phyloP scores from a whole-genome alignment of 805 yeast species.

The Wickerhamomyces bisporus region DNA sequence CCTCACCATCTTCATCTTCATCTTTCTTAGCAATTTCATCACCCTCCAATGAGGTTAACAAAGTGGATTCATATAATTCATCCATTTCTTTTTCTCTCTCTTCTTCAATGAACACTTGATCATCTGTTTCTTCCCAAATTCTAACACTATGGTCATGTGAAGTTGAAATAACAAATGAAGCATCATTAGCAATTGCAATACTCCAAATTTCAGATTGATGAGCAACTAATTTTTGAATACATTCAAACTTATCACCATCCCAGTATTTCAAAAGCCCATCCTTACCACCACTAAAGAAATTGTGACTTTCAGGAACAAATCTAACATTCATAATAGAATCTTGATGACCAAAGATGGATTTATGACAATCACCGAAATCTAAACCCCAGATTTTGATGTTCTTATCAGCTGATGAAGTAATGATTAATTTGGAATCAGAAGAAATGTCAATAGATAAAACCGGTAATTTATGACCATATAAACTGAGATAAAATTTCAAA shows the following conservation, averaged over 20 bases:
- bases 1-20: conserved; percentile 34
- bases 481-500: conserved; percentile 77
- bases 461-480: conserved; percentile 96
- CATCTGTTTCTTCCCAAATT: conserved; percentile 91
- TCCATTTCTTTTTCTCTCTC: conserved; percentile 95
- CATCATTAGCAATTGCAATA: conserved; percentile 68
- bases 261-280: conserved; percentile 90
- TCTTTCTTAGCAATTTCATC: conserved; percentile 33
- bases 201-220: conserved; percentile 96
- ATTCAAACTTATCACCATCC: conserved; percentile 98
- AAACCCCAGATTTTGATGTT: conserved; percentile 98
- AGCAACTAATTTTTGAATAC: conserved; percentile 78
- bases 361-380: conserved; percentile 98
- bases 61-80: conserved; percentile 78
- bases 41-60: conserved; percentile 67
- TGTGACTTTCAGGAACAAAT: conserved; percentile 80
- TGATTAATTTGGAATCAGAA: conserved; percentile 76
- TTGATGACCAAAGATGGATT: conserved; percentile 93
- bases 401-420: conserved; percentile 95
- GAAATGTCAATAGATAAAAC: conserved; percentile 92
- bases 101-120: conserved; percentile 94
- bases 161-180: conserved; percentile 68
- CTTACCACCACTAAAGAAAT: conserved; percentile 85
- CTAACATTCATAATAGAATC: conserved; percentile 88
- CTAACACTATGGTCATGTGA: conserved; percentile 93